These are phyloP conservation scores for Cicer pinnatifidum DNA, from an alignment of 306 rosid species.

Conservation along the genomic window DNA sequence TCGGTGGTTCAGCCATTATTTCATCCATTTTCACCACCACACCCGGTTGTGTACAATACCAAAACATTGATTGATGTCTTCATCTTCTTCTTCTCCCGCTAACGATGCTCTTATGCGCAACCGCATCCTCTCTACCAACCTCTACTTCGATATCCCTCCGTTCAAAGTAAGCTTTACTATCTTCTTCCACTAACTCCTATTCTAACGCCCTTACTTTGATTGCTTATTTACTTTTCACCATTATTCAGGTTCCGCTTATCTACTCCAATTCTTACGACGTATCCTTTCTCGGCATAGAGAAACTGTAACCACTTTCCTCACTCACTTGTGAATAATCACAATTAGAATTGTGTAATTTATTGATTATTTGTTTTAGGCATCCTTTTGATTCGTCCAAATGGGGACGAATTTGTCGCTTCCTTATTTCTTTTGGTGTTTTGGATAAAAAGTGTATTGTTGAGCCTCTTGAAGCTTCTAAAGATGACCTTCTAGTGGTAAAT, in stretches of 20 bases:
- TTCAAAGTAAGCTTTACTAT: slow-evolving; percentile 59
- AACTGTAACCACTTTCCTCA: slow-evolving; percentile 57
- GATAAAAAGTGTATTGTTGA: slow-evolving; percentile 57
- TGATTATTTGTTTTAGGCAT: slow-evolving; percentile 62
- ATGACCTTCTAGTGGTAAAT: slow-evolving; percentile 88
- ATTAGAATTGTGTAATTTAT: background rate
- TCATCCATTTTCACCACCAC: slow-evolving; percentile 20
- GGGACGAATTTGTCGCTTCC: slow-evolving; percentile 78
- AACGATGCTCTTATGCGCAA: slow-evolving; percentile 53
- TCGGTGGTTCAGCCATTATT: background rate
- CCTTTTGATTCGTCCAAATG: slow-evolving; percentile 93
- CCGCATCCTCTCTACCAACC: slow-evolving; percentile 84
- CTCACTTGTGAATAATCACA: background rate
- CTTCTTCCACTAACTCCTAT: background rate
- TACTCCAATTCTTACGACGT: slow-evolving; percentile 77
- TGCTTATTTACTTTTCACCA: background rate
- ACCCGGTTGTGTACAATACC: slow-evolving; percentile 20
- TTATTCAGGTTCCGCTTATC: slow-evolving; percentile 82
- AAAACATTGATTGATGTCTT: slow-evolving; percentile 52
- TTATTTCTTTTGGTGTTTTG: slow-evolving; percentile 59
- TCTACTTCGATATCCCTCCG: slow-evolving; percentile 68
- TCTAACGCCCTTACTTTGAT: background rate
- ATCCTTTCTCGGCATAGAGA: slow-evolving; percentile 83
- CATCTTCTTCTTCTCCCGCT: slow-evolving; percentile 54
- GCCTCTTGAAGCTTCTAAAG: slow-evolving; percentile 85